These are phyloP conservation scores for Fusarium tjaetaba DNA, from an alignment of 2,329 filamentous ascomycete genomes.

Conservation along the genomic window DNA sequence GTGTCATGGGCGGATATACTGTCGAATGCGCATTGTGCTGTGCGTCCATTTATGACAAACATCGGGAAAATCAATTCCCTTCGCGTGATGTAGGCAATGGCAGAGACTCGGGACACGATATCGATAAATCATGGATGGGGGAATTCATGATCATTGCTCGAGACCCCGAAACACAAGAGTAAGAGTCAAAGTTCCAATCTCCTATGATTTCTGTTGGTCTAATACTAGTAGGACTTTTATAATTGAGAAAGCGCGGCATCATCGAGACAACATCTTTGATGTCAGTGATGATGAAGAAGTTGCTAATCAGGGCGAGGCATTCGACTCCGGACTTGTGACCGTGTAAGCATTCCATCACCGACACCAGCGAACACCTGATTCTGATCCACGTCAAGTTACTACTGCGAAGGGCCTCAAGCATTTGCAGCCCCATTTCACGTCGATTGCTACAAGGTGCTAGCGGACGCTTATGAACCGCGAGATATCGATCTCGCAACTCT, in stretches of 20 bases:
- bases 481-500: neutral
- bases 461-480: neutral
- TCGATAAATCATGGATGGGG: neutral
- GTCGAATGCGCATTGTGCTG: neutral
- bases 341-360: neutral
- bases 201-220: neutral
- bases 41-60: neutral
- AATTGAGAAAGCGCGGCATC: neutral
- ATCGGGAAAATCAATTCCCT: neutral
- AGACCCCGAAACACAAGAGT: neutral
- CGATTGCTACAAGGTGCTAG: neutral
- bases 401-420: neutral
- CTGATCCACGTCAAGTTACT: neutral
- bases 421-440: neutral
- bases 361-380: accelerated
- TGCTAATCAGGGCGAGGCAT: neutral
- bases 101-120: neutral
- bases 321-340: neutral
- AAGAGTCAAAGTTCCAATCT: neutral
- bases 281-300: neutral
- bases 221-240: neutral
- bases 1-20: neutral
- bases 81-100: neutral
- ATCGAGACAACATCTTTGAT: neutral
- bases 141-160: neutral